phyloP scores from a whole-genome alignment of 768 basidiomycete species.

The Daedaleopsis sinensis region DNA sequence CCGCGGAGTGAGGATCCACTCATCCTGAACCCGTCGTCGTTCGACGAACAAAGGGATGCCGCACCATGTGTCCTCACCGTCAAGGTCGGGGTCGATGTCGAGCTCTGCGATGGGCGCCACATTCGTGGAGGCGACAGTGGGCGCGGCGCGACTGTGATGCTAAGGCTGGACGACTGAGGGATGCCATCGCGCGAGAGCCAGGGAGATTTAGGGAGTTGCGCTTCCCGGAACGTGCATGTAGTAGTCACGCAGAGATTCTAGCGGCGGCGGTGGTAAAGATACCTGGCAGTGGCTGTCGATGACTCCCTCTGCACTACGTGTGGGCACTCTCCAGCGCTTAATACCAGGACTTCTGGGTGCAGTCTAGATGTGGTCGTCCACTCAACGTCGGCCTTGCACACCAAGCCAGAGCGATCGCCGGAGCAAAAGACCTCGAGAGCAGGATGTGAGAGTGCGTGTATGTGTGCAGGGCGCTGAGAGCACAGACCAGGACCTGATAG shows the following conservation, averaged over 20 bases:
- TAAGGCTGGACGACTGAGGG: constrained; percentile 10
- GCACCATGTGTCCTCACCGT: constrained; percentile 45
- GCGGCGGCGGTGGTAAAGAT: constrained; percentile 17
- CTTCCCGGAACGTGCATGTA: constrained; percentile 11
- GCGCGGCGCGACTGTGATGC: constrained; percentile 11
- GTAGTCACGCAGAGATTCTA: constrained; percentile 12
- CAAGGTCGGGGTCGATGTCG: constrained; percentile 22
- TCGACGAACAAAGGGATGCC: constrained; percentile 75
- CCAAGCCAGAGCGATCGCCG: constrained; percentile 88
- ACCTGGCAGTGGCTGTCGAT: constrained; percentile 20
- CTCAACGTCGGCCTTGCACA: constrained; percentile 92
- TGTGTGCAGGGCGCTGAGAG: constrained; percentile 89
- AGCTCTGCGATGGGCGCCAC: not conserved
- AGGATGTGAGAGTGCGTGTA: constrained; percentile 91
- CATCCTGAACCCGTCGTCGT: constrained; percentile 41
- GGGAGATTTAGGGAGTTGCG: constrained; percentile 22
- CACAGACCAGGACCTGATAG: constrained; percentile 90
- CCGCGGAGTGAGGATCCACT: constrained; percentile 52
- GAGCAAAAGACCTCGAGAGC: constrained; percentile 91
- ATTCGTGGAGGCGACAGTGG: constrained; percentile 27
- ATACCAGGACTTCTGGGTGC: constrained; percentile 83
- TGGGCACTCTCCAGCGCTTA: constrained; percentile 78
- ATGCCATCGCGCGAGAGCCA: constrained; percentile 8
- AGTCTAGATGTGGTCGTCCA: constrained; percentile 88
- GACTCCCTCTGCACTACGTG: constrained; percentile 30